Percentiles rank a stretch among this genome's conserved stretches.
Conservation (phyloP, 2,329 filamentous ascomycete genomes). For the Fusarium liriodendri region DNA sequence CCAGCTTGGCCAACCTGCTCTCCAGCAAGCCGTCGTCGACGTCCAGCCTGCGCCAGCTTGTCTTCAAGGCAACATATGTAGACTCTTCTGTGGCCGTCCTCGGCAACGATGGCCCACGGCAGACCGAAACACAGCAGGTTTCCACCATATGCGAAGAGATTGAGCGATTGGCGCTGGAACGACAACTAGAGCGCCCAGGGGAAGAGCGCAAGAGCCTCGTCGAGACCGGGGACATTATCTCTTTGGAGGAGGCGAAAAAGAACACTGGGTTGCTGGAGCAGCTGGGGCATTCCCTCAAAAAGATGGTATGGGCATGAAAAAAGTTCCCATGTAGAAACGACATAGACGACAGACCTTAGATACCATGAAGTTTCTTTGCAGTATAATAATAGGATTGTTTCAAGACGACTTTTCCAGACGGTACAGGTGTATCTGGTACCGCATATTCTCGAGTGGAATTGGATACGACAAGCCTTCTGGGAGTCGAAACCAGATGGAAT, state of each 20-base stretch:
- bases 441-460: constrained; percentile 92
- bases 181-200: constrained; percentile 54
- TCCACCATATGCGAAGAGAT: constrained; percentile 81
- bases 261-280: constrained; percentile 89
- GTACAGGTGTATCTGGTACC: constrained; percentile 92
- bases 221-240: constrained; percentile 79
- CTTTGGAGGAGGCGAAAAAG: constrained; percentile 84
- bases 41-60: constrained; percentile 20
- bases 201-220: constrained; percentile 61
- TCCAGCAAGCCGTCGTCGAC: constrained; percentile 47
- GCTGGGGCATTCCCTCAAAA: constrained; percentile 90
- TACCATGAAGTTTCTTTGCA: constrained; percentile 24
- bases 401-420: constrained; percentile 45
- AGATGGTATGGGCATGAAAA: constrained; percentile 81
- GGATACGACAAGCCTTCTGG: constrained; percentile 77
- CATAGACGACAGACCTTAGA: constrained; percentile 29
- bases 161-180: constrained; percentile 70
- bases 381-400: constrained; percentile 13
- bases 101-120: constrained; percentile 54
- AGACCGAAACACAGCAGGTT: constrained; percentile 67
- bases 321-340: constrained; percentile 20
- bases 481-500: constrained; percentile 88
- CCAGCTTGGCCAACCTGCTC: constrained; percentile 57
- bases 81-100: constrained; percentile 67
- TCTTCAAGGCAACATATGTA: constrained; percentile 48